Evolutionary conservation across 352 stramenopile species (phyloP).

Genomic region (Globisporangium viniferum): DNA sequence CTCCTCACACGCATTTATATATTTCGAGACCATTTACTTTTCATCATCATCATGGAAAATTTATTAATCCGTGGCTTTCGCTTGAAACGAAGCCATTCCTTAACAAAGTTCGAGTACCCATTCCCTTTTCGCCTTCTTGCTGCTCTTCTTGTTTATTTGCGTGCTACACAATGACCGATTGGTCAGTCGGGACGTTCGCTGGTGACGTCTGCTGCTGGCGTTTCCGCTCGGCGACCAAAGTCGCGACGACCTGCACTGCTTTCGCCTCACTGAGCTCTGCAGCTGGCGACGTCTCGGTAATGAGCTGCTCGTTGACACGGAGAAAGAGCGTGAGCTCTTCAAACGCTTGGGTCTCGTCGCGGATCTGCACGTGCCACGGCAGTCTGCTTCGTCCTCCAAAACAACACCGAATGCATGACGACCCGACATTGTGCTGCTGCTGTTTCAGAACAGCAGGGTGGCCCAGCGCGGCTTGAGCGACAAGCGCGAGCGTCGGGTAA

Average conservation of each 20-base stretch:
- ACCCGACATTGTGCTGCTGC: background rate
- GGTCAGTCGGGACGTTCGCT: background rate
- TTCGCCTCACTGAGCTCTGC: slow-evolving; percentile 3
- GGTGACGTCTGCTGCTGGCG: background rate
- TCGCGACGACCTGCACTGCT: slow-evolving; percentile 1
- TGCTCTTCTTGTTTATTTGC: background rate
- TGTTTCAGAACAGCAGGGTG: slow-evolving; percentile 2
- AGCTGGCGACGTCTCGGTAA: background rate
- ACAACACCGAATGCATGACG: slow-evolving; percentile 8
- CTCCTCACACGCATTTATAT: background rate
- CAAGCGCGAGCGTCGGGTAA: slow-evolving; percentile 18
- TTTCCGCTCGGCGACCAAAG: slow-evolving; percentile 1
- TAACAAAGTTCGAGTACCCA: background rate
- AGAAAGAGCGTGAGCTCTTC: slow-evolving; percentile 13
- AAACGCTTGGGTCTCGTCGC: slow-evolving; percentile 7
- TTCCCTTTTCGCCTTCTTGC: background rate
- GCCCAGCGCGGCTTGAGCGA: slow-evolving; percentile 11
- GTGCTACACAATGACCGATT: slow-evolving; percentile 3
- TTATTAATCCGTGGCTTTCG: background rate
- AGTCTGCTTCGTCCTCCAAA: slow-evolving; percentile 6
- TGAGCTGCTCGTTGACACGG: slow-evolving; percentile 7
- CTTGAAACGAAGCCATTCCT: background rate
- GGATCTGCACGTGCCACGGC: slow-evolving; percentile 2
- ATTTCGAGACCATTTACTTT: background rate
- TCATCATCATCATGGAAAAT: background rate